Evolutionary conservation across 1,284 basidiomycete genomes (phyloP).

Genomic region (Wallemia hederae): DNA sequence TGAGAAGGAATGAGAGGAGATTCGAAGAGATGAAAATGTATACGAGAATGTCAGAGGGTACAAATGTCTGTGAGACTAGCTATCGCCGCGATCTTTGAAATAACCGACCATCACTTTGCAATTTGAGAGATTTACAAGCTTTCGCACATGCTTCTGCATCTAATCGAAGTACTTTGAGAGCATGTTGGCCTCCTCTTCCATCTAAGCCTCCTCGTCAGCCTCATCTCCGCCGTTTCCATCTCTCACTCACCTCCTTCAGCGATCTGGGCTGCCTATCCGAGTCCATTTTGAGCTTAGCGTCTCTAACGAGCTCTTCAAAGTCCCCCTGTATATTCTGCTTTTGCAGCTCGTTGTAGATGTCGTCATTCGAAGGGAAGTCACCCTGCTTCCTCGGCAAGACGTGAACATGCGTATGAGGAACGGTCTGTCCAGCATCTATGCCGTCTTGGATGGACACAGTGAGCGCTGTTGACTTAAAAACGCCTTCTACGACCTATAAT

Average conservation of each 20-base stretch:
- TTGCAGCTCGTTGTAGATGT: not conserved
- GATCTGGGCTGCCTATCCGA: not conserved
- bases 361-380: not conserved
- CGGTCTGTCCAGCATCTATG: not conserved
- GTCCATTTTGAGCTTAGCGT: not conserved
- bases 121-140: too few species aligned
- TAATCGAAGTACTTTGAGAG: not conserved
- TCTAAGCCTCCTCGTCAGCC: not conserved
- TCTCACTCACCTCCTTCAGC: not conserved
- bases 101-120: too few species aligned
- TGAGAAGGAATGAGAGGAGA: too few species aligned
- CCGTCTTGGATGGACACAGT: not conserved
- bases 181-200: not conserved
- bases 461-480: not conserved
- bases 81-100: too few species aligned
- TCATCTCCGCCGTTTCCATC: not conserved
- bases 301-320: not conserved
- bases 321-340: not conserved
- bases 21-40: too few species aligned
- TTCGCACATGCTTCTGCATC: too few species aligned
- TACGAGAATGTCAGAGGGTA: too few species aligned
- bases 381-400: not conserved
- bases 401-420: not conserved
- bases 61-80: too few species aligned
- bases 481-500: not conserved